Evolutionary conservation across 2,329 filamentous ascomycete genomes (phyloP), one percentile per base, ranked within the genome.

Genomic region (Aspergillus phoenicis): DNA sequence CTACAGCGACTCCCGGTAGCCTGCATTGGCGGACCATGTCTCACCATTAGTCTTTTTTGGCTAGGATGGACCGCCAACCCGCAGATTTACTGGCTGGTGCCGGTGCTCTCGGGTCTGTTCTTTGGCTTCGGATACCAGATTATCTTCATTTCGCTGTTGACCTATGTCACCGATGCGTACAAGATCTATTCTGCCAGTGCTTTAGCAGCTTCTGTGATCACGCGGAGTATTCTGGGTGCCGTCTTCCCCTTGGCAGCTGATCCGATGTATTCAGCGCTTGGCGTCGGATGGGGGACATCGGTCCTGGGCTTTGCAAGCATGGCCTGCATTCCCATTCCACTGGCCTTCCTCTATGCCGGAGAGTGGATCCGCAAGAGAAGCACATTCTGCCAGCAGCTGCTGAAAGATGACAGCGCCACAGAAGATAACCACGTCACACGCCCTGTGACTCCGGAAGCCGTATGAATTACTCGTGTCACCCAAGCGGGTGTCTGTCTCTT

Each of bases 1-100:
- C 88, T 86, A 70, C 84, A 87, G 5, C 85, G 91, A 1, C 81
- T 94, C 0, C 90, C 91, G 0, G 80, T 93, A 2, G 90, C 89
- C 4, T 89, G 86, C 70, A 68, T 91, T 17, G 90, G 89, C 1
- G 89, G 90, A 0, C 89, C 89, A 0, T 77, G 90, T 45, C 83
- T 87, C 1, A 81, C 85, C 33, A 80, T 70, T 48, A 69, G 67
- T 22, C 63, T 73, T 11, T 89, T 64, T 72, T 86, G 61, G 88
- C 81, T 89, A 15, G 87, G 85, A 20, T 89, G 84, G 83, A 82
- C 84, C 1, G 79, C 86, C 1, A 77, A 76, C 5, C 59, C 74
- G 0, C 74, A 71, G 6, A 73, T 86, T 6, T 77, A 82, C 52
- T 87, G 85, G 70, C 80, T 81, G 8, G 81, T 80, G 2, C 87